Base-by-base conservation (phyloP, 1,284 basidiomycete species). In the Naganishia albida region DNA sequence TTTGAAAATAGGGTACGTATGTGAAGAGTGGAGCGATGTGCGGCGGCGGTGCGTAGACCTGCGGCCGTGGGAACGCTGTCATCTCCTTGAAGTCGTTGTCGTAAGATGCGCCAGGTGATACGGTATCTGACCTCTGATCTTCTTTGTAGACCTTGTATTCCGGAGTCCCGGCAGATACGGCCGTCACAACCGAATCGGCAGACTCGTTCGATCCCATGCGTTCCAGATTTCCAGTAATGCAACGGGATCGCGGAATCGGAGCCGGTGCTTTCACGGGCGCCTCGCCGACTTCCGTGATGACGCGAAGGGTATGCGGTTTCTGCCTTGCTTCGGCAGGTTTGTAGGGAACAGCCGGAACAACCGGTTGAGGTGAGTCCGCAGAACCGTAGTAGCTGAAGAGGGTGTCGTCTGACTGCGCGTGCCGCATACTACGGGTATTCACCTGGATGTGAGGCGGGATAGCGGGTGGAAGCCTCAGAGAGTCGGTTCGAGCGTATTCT, bases 11-110 rank as follows among this genome's bases (percentile, higher is more conserved):
- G 0, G 77, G 75, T 15, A 75, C 68, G 54, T 73, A 56, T 30
- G 66, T 50, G 2, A 71, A 62, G 7, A 75, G 44, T 0, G 74
- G 73, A 2, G 62, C 57, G 43, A 75, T 64, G 62, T 77, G 74
- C 0, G 73, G 72, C 0, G 77, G 76, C 1, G 78, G 76, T 8
- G 56, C 67, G 39, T 53, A 53, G 10, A 28, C 42, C 38, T 42
- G 52, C 28, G 4, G 56, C 7, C 50, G 57, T 7, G 28, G 43
- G 3, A 44, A n/a, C 18, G 34, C 34, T 10, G 51, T 53, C 51
- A 53, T 53, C 20, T 28, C 34, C 18, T 53, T 39, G 16, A 39
- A 34, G 51, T 34, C 34, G 18, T 53, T 38, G 4, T 53, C 51
- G 20, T 34, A 53, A n/a, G 18, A 3, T 12, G 28, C 34, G n/a